phyloP scores from a whole-genome alignment of 345 rosid genomes.

The Cardiospermum halicacabum region DNA sequence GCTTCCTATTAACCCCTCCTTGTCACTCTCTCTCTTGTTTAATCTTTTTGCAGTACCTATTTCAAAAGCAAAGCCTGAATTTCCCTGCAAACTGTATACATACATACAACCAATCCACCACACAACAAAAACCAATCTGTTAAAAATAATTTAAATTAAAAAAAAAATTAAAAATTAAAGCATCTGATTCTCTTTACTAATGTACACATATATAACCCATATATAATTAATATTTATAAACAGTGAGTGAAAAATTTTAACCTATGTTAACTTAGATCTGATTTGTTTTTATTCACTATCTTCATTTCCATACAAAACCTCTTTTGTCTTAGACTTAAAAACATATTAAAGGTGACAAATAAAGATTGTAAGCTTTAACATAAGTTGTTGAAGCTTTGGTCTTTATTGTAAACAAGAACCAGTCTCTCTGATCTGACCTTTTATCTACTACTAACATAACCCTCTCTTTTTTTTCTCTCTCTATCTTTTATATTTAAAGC shows the following conservation, averaged over 20 bases:
- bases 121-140: slow-evolving; percentile 5
- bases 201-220: slow-evolving; percentile 1
- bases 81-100: slow-evolving; percentile 39
- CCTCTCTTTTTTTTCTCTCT: slow-evolving; percentile 2
- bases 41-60: slow-evolving; percentile 52
- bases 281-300: neutral
- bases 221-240: too few relatives aligned
- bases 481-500: slow-evolving; percentile 22
- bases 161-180: slow-evolving; percentile 15
- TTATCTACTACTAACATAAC: too few relatives aligned
- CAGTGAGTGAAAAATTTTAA: too few relatives aligned
- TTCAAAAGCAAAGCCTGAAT: slow-evolving; percentile 65
- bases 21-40: slow-evolving; percentile 34
- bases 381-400: slow-evolving; percentile 22
- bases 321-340: neutral
- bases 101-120: slow-evolving; percentile 28
- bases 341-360: slow-evolving; percentile 11
- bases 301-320: slow-evolving; percentile 1
- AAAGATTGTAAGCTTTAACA: slow-evolving; percentile 26
- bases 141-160: slow-evolving; percentile 9
- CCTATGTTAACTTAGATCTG: slow-evolving; percentile 15
- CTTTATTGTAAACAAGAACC: slow-evolving; percentile 24
- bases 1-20: slow-evolving; percentile 10
- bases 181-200: slow-evolving; percentile 27
- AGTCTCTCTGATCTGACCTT: slow-evolving; percentile 25